These are phyloP conservation scores for Scalesia atractyloides DNA, from an alignment of 129 eudicot species.

Conservation along the genomic window DNA sequence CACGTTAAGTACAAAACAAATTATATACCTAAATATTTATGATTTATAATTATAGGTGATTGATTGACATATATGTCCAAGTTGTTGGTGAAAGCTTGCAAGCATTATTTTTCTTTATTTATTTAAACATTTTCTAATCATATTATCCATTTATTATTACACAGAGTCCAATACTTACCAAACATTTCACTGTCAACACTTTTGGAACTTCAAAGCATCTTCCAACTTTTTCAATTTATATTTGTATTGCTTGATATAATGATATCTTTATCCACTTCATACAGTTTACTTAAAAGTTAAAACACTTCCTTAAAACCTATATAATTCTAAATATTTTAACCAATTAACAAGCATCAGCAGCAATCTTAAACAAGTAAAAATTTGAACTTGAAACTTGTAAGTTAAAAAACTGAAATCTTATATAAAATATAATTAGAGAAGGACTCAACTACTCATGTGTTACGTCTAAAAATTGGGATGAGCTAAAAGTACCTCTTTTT, in stretches of 20 bases:
- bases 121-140: background rate
- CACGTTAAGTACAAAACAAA: background rate
- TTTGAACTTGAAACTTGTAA: too few species aligned
- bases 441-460: too few species aligned
- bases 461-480: too few species aligned
- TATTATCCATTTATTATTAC: conserved; percentile 15
- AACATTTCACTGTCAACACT: conserved; percentile 31
- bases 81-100: conserved; percentile 52
- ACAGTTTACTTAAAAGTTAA: background rate
- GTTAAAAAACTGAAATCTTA: too few species aligned
- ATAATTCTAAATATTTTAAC: too few species aligned
- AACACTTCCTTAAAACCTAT: background rate
- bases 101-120: conserved; percentile 30
- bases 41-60: background rate
- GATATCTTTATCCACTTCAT: background rate
- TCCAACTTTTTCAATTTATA: background rate
- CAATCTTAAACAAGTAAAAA: too few species aligned
- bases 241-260: background rate
- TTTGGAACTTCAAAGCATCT: conserved; percentile 28
- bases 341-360: too few species aligned
- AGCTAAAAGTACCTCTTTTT: too few species aligned
- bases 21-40: background rate
- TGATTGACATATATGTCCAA: conserved; percentile 20
- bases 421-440: too few species aligned
- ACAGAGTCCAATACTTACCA: conserved; percentile 15